These are phyloP conservation scores for Trichoderma atroviride DNA, from an alignment of 2,329 filamentous ascomycete species.

Conservation along the genomic window DNA sequence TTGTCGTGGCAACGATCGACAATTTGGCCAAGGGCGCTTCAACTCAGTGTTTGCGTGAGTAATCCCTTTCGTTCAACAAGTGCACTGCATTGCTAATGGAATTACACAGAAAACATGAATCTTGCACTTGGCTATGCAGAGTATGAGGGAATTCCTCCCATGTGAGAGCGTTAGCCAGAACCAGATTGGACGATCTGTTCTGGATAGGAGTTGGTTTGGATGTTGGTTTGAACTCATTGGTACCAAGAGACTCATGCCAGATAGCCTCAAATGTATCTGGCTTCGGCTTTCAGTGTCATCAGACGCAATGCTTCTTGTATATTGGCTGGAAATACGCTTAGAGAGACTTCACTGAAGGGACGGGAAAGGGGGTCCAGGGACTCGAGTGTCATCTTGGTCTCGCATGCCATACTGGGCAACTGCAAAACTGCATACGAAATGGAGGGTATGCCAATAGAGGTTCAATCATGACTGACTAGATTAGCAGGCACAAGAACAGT, in stretches of 20 bases:
- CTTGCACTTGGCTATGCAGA: neutral
- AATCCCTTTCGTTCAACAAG: neutral
- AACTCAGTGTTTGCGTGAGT: conserved; percentile 88
- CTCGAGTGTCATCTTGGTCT: neutral
- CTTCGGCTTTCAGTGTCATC: too few relatives aligned
- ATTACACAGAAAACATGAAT: conserved; percentile 73
- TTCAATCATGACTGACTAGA: neutral
- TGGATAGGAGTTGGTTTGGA: neutral
- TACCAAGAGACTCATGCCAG: neutral
- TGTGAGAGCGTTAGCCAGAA: neutral
- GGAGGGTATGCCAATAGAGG: neutral
- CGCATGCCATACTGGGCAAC: neutral
- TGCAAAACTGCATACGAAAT: neutral
- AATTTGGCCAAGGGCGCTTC: conserved; percentile 92
- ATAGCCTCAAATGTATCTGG: neutral
- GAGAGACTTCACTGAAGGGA: neutral
- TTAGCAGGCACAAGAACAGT: neutral
- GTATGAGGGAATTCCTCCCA: neutral
- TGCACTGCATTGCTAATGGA: neutral
- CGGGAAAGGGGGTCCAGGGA: neutral
- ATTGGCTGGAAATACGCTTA: neutral
- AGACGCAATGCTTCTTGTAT: neutral
- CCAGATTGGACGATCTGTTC: neutral
- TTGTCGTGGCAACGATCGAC: conserved; percentile 69
- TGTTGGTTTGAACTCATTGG: neutral